Percentiles rank a stretch among this genome's conserved stretches.
Evolutionary conservation across 305 asterid genomes (phyloP).

Genomic region (Plantago coronopus): DNA sequence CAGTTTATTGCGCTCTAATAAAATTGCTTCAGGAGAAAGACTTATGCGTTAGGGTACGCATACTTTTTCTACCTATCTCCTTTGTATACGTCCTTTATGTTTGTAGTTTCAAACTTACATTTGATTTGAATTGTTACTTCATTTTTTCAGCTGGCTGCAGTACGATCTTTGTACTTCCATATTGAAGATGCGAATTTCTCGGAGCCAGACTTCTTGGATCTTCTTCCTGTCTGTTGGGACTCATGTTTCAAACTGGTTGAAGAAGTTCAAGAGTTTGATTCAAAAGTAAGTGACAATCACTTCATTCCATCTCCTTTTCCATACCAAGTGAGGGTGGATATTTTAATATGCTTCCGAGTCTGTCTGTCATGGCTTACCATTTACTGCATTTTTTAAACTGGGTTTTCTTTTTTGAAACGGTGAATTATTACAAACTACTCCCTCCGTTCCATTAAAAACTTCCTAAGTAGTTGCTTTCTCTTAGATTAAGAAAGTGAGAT

Average conservation of each 20-base stretch:
- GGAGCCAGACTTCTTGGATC: slow-evolving; percentile 76
- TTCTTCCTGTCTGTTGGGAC: slow-evolving; percentile 87
- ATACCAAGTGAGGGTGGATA: slow-evolving; percentile 1
- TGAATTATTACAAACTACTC: too few species aligned
- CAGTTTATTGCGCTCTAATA: slow-evolving; percentile 87
- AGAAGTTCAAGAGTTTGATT: slow-evolving; percentile 92
- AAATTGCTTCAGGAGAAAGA: slow-evolving; percentile 86
- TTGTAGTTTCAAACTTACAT: not conserved
- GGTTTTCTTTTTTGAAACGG: too few species aligned
- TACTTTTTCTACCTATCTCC: slow-evolving; percentile 18
- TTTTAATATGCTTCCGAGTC: slow-evolving; percentile 20
- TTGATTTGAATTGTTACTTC: slow-evolving; percentile 22
- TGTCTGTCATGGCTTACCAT: slow-evolving; percentile 8
- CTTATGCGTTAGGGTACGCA: slow-evolving; percentile 85
- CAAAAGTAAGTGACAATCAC: slow-evolving; percentile 55
- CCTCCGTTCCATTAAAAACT: too few species aligned
- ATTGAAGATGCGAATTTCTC: slow-evolving; percentile 93
- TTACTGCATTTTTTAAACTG: not conserved
- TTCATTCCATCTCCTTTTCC: slow-evolving; percentile 4
- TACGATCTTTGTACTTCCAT: slow-evolving; percentile 86
- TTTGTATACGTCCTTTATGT: slow-evolving; percentile 11
- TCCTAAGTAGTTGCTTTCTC: too few species aligned
- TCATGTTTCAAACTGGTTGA: slow-evolving; percentile 80
- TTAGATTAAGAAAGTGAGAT: too few species aligned
- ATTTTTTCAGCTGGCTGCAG: slow-evolving; percentile 75